phyloP scores from a whole-genome alignment of 1,284 basidiomycete species.

The Vanrija pseudolonga region DNA sequence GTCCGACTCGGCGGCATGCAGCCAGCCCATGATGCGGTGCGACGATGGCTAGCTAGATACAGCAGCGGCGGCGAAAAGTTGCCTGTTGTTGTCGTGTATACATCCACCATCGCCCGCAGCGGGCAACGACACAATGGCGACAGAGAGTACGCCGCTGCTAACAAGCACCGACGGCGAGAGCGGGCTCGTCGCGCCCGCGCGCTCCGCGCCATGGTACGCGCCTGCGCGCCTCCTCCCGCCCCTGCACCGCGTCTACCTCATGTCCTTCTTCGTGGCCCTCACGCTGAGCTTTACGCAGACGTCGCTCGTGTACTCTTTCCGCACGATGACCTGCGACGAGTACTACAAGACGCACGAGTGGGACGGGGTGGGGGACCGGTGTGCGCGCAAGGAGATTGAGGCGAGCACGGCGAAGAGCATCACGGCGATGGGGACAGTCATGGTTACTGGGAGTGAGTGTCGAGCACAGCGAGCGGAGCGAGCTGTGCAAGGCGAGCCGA shows the following conservation, averaged over 20 bases:
- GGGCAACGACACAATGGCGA: too few relatives aligned
- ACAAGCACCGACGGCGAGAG: too few relatives aligned
- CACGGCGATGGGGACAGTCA: conserved; percentile 34
- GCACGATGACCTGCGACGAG: conserved; percentile 43
- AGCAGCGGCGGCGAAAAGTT: too few relatives aligned
- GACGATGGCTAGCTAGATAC: too few relatives aligned
- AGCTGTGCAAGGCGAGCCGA: too few relatives aligned
- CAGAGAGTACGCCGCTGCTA: too few relatives aligned
- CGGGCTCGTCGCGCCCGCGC: too few relatives aligned
- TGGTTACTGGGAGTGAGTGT: conserved; percentile 30
- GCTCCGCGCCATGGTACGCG: too few relatives aligned
- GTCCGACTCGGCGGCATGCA: too few relatives aligned
- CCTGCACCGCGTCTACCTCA: conserved; percentile 33
- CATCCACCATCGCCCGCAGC: too few relatives aligned
- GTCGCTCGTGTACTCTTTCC: conserved; percentile 42
- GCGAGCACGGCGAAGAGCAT: conserved; percentile 28
- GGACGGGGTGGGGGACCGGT: conserved; percentile 29
- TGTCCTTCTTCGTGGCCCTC: conserved; percentile 31
- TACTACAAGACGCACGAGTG: conserved; percentile 34
- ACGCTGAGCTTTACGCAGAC: conserved; percentile 45
- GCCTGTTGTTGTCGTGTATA: too few relatives aligned
- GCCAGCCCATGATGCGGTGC: too few relatives aligned
- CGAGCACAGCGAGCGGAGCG: not conserved
- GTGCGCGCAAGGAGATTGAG: conserved; percentile 33
- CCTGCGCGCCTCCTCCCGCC: conserved; percentile 20